A percentile compares a stretch with the other conserved stretches of the same genome.
phyloP scores from a whole-genome alignment of 495 filamentous ascomycete genomes.

The Xylaria telfairii region DNA sequence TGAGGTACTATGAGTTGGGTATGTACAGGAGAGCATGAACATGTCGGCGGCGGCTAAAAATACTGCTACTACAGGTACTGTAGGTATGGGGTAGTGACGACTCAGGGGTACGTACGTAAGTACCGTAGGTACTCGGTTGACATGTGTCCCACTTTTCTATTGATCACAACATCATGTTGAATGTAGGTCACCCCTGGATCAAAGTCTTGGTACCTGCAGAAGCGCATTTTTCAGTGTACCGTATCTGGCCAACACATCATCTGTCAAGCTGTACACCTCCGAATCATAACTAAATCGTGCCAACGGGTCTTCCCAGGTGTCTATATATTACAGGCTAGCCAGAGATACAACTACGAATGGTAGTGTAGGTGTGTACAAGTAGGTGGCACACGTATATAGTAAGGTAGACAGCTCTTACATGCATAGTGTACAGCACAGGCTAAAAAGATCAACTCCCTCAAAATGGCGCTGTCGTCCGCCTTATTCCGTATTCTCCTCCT shows the following conservation, averaged over 20 bases:
- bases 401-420: too few relatives aligned
- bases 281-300: neutral
- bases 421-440: neutral
- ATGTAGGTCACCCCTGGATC: slow-evolving; percentile 14
- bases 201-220: slow-evolving; percentile 19
- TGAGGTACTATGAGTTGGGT: too few relatives aligned
- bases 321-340: neutral
- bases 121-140: neutral
- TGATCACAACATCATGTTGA: too few relatives aligned
- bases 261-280: neutral
- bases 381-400: neutral
- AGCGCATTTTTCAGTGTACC: slow-evolving; percentile 14
- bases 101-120: too few relatives aligned
- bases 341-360: neutral
- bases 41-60: neutral
- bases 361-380: neutral
- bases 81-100: neutral
- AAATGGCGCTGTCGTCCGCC: neutral
- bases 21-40: too few relatives aligned
- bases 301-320: neutral
- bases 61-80: too few relatives aligned
- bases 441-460: slow-evolving; percentile 2
- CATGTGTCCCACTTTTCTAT: neutral
- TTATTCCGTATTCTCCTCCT: neutral
- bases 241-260: neutral